Evolutionary conservation across 495 filamentous ascomycete genomes (phyloP).

Genomic region (Neurospora africana): DNA sequence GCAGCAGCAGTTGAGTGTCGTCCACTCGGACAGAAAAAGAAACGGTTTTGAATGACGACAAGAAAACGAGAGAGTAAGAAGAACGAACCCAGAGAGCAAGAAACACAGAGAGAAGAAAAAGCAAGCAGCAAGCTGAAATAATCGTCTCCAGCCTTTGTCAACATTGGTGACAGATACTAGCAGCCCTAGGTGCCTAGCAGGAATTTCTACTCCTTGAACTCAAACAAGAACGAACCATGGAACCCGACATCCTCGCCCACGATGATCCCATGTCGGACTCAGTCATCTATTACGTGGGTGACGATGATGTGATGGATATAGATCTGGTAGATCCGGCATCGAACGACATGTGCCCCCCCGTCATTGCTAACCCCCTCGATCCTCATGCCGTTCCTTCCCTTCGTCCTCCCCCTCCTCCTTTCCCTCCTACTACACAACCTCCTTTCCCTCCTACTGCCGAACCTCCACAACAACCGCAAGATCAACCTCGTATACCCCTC

Average conservation of each 20-base stretch:
- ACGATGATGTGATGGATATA: not conserved
- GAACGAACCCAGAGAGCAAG: not conserved
- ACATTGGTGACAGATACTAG: not conserved
- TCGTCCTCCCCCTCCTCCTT: not conserved
- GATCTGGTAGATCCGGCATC: not conserved
- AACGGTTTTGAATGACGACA: not conserved
- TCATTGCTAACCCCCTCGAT: not conserved
- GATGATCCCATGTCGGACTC: not conserved
- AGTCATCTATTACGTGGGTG: not conserved
- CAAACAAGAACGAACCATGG: not conserved
- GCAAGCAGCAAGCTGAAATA: not conserved
- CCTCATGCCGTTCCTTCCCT: not conserved
- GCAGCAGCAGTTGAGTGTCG: not conserved
- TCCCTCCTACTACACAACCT: not conserved
- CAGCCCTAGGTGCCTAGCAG: not conserved
- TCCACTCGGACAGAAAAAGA: not conserved
- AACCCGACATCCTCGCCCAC: not conserved
- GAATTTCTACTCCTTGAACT: not conserved
- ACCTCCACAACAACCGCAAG: not conserved
- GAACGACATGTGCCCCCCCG: not conserved
- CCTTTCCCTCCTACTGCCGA: not conserved
- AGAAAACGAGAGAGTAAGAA: not conserved
- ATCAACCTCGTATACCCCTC: not conserved
- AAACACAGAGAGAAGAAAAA: not conserved
- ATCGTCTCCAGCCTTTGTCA: not conserved